Percentiles rank a stretch among this genome's conserved stretches.
Conservation (phyloP, 306 rosid species). For the Acacia crassicarpa region DNA sequence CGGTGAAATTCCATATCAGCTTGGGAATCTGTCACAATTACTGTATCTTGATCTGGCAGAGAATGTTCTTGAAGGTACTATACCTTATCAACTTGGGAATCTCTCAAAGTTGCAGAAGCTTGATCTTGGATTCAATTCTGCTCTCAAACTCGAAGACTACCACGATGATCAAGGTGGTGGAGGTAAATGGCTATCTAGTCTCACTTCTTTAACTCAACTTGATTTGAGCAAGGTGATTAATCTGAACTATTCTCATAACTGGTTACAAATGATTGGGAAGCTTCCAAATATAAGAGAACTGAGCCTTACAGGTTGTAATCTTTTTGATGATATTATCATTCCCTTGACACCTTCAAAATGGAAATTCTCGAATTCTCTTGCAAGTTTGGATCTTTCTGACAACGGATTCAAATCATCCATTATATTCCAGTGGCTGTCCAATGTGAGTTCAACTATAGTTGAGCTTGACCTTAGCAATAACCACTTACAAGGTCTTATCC, state of each 20-base stretch:
- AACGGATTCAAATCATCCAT: constrained; percentile 15
- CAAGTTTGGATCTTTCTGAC: background rate
- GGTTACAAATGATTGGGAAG: constrained; percentile 4
- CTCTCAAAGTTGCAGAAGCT: constrained; percentile 31
- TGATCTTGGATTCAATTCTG: background rate
- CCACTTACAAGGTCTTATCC: background rate
- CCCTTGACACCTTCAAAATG: background rate
- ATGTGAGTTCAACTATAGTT: constrained; percentile 12
- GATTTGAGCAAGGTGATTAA: background rate
- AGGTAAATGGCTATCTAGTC: constrained; percentile 31
- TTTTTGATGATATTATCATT: constrained; percentile 8
- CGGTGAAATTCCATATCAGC: background rate
- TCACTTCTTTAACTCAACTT: constrained; percentile 35
- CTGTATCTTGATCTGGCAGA: background rate
- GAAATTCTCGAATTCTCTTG: constrained; percentile 29
- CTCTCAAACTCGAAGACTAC: background rate
- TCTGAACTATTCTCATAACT: background rate
- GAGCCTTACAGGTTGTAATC: background rate
- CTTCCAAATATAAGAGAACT: constrained; percentile 17
- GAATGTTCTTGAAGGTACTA: background rate
- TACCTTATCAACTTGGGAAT: constrained; percentile 35
- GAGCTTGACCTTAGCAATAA: constrained; percentile 1
- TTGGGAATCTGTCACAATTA: constrained; percentile 27
- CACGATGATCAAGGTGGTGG: background rate
- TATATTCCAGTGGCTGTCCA: constrained; percentile 30